These are phyloP conservation scores for Dorcoceras hygrometricum DNA, from an alignment of 257 asterid genomes.

Conservation along the genomic window DNA sequence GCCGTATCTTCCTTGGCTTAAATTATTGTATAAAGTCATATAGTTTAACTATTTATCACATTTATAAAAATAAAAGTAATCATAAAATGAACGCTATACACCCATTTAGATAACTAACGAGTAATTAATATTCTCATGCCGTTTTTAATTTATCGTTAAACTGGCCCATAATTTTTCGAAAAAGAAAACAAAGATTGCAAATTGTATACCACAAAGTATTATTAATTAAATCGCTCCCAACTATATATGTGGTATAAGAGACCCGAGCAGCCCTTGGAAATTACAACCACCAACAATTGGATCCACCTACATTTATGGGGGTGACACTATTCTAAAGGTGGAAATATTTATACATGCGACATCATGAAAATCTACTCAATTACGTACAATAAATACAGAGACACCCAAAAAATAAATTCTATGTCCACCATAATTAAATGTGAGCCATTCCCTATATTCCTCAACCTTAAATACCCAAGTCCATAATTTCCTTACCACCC, in stretches of 20 bases:
- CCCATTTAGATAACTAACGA: no score
- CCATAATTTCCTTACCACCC: conserved; percentile 1
- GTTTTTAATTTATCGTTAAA: no score
- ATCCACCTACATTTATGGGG: neutral
- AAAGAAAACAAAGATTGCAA: no score
- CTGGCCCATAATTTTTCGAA: no score
- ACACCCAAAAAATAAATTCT: neutral
- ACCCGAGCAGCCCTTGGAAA: neutral
- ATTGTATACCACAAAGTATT: neutral
- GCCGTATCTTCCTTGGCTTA: no score
- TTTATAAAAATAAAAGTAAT: no score
- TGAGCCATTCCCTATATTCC: conserved; percentile 16
- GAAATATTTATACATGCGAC: neutral
- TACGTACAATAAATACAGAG: neutral
- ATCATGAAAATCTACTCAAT: neutral
- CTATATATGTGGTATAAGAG: neutral
- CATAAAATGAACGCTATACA: no score
- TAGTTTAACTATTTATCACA: no score
- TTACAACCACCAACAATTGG: neutral
- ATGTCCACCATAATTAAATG: conserved; percentile 9
- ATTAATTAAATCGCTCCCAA: neutral
- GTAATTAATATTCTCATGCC: no score
- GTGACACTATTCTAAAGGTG: no score
- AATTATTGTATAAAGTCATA: no score
- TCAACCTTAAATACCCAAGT: conserved; percentile 28